Base-by-base conservation (phyloP, 2,329 filamentous ascomycete genomes). In the Ophiostoma himal-ulmi region DNA sequence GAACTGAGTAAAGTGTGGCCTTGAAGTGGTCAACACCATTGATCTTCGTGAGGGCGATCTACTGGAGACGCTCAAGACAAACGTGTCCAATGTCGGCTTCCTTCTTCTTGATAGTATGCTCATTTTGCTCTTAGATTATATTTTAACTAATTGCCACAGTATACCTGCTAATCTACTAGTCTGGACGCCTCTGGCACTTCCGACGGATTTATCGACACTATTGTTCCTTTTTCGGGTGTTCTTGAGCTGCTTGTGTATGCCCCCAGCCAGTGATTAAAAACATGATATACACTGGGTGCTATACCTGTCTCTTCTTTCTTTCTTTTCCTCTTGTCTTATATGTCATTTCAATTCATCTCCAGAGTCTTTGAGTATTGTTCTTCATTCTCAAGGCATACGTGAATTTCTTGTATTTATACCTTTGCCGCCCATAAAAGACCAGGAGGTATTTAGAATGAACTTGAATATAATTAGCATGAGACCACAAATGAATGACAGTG, bases 1-100 rank as follows among this genome's bases (percentile, higher is more conserved):
- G 73, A 77, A 89, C 74, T 89, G 87, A 87, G 77, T 76, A 36
- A 76, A 80, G 68, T 82, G 82, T 2, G 86, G 86, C 0, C 77
- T 44, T 36, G 71, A 70, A 71, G 76, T 77, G 48, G 73, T 76
- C 30, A 76, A 68, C 22, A 60, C 52, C 52, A 57, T 57, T 10
- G 52, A 57, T 26, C 52, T 57, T 22, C 52, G 52, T 8, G 52
- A 57, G 52, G 52, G 52, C 10, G 52, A 57, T 57, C 22, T 57
- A 10, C 52, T 57, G 3, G 52, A 57, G n/a, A 57, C 52, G 8
- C 52, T 57, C 22, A 57, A 57, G 52, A 57, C 22, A 11, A 57
- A 57, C 52, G 22, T 57, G 11, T 26, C 4, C 10, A 11, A 57
- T 57, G 52, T 57, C 52, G 52, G 30, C 8, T 57, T 57, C 17